Conservation (phyloP, 805 yeast species). For the Schizosaccharomyces osmophilus region DNA sequence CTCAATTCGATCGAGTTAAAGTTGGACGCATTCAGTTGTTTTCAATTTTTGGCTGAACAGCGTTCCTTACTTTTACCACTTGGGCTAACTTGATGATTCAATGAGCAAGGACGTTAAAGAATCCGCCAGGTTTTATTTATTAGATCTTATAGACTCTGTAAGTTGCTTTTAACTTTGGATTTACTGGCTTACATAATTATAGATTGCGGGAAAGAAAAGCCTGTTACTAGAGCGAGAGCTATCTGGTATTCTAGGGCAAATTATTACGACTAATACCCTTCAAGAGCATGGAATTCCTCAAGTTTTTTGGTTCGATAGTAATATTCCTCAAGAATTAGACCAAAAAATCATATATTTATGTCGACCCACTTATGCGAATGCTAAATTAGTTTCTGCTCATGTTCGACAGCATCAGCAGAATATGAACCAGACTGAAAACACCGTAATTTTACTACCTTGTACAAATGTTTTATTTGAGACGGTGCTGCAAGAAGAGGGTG, state of each 20-base stretch:
- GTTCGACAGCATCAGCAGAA: background rate
- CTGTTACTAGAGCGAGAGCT: constrained; percentile 24
- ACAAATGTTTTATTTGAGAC: constrained; percentile 10
- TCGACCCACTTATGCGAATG: constrained; percentile 9
- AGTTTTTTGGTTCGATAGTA: constrained; percentile 22
- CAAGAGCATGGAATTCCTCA: constrained; percentile 26
- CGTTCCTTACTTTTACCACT: no score
- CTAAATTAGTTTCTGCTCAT: constrained; percentile 2
- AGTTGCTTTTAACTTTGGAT: background rate
- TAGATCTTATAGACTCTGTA: background rate
- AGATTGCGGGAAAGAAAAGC: constrained; percentile 12
- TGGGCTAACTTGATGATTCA: background rate
- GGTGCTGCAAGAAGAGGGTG: constrained; percentile 15
- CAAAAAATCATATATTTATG: constrained; percentile 11
- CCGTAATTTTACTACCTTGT: constrained; percentile 11
- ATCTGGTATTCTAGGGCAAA: constrained; percentile 25
- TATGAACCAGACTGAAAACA: constrained; percentile 7
- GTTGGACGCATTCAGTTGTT: no score
- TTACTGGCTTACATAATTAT: background rate
- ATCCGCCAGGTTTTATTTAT: background rate
- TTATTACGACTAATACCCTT: constrained; percentile 31
- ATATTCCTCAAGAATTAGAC: constrained; percentile 7
- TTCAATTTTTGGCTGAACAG: no score
- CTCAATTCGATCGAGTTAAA: no score
- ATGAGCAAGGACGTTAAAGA: background rate